A percentile compares a stretch with the other conserved stretches of the same genome.
These are phyloP conservation scores for Schizophyllum commune DNA, from an alignment of 1,284 basidiomycete species.

Conservation along the genomic window DNA sequence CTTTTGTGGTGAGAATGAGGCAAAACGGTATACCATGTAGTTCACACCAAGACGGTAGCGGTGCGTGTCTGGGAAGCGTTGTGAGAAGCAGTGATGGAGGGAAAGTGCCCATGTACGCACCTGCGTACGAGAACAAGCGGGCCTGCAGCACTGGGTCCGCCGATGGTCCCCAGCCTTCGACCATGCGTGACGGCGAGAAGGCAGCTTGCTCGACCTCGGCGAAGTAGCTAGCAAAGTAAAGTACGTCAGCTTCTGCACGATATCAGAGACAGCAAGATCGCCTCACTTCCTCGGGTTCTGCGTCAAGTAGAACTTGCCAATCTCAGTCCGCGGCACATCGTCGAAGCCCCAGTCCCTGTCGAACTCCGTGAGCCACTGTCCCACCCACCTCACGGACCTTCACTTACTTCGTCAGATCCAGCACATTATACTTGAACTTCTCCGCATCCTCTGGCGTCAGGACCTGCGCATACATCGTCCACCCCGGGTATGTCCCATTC, in stretches of 20 bases:
- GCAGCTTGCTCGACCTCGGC: slow-evolving; percentile 83
- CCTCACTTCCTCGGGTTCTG: slow-evolving; percentile 25
- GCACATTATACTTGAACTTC: slow-evolving; percentile 53
- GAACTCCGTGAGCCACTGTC: not conserved
- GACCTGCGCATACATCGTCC: slow-evolving; percentile 26
- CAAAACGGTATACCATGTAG: slow-evolving; percentile 29
- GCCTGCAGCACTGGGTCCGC: slow-evolving; percentile 77
- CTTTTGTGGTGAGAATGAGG: not conserved
- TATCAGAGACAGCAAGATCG: not conserved
- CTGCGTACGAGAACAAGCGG: slow-evolving; percentile 77
- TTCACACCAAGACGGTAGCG: slow-evolving; percentile 65
- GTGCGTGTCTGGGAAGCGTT: slow-evolving; percentile 38
- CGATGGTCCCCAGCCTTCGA: slow-evolving; percentile 80
- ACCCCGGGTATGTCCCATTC: slow-evolving; percentile 24
- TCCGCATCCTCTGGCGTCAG: slow-evolving; percentile 26
- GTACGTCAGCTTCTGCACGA: not conserved
- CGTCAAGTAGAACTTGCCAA: slow-evolving; percentile 85
- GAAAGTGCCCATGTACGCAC: slow-evolving; percentile 20
- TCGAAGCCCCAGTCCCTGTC: slow-evolving; percentile 64
- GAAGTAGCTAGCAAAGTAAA: slow-evolving; percentile 42
- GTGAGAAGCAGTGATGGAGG: slow-evolving; percentile 17
- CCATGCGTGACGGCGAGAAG: slow-evolving; percentile 79
- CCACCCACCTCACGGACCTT: not conserved
- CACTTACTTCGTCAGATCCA: slow-evolving; percentile 76
- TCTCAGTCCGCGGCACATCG: slow-evolving; percentile 78